phyloP scores from a whole-genome alignment of 495 filamentous ascomycete genomes.

The Hypoxylon cercidicola region DNA sequence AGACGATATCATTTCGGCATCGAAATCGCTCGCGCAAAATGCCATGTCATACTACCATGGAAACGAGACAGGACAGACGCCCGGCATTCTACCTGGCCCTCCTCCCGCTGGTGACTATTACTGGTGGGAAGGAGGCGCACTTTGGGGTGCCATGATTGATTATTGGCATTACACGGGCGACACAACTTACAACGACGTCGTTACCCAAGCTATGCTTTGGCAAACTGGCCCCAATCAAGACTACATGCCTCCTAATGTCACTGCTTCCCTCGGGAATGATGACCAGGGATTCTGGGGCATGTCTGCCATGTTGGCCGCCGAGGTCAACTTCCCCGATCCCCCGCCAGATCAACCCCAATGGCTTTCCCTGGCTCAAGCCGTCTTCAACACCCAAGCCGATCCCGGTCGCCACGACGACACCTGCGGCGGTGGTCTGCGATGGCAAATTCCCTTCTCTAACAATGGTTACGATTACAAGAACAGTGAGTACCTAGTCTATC shows the following conservation, averaged over 20 bases:
- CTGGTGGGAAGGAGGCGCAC: conserved; percentile 69
- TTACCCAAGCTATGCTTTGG: conserved; percentile 68
- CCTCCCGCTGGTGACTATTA: conserved; percentile 61
- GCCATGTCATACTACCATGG: conserved; percentile 69
- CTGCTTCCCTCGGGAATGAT: conserved; percentile 79
- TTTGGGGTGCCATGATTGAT: conserved; percentile 69
- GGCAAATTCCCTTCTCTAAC: conserved; percentile 82
- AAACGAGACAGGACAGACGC: conserved; percentile 66
- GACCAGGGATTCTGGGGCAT: conserved; percentile 88
- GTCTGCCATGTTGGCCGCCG: conserved; percentile 78
- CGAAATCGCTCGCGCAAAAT: conserved; percentile 65
- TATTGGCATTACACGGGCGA: conserved; percentile 80
- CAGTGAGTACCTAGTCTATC: conserved; percentile 63
- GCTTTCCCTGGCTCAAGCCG: conserved; percentile 78
- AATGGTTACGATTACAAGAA: conserved; percentile 90
- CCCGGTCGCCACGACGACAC: conserved; percentile 71
- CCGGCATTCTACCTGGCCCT: conserved; percentile 70
- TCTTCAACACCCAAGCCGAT: conserved; percentile 75
- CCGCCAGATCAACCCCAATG: conserved; percentile 70
- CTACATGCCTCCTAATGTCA: conserved; percentile 77
- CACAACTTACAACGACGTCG: conserved; percentile 67
- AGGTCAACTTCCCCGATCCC: conserved; percentile 74
- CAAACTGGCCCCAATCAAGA: conserved; percentile 69
- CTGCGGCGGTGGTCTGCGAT: conserved; percentile 77
- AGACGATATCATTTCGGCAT: conserved; percentile 65